These are phyloP conservation scores for Suhomyces anneliseae DNA, from an alignment of 1,139 yeast genomes.

Conservation along the genomic window DNA sequence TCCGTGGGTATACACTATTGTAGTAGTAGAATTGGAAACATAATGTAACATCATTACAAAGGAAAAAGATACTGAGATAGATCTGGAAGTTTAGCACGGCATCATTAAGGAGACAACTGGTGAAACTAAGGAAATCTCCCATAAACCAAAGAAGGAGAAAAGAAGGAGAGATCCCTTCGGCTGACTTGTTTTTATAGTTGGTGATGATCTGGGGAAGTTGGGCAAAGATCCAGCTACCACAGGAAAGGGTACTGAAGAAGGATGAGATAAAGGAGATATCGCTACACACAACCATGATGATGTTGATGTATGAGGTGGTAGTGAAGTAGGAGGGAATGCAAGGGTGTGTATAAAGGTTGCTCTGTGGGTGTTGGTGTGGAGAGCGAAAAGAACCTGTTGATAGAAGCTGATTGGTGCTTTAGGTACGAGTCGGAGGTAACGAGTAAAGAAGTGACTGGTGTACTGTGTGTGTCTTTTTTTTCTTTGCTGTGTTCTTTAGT, in stretches of 20 bases:
- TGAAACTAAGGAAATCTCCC: slow-evolving; percentile 80
- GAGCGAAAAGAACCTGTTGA: too few relatives aligned
- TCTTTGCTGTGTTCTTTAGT: too few relatives aligned
- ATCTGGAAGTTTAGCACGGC: slow-evolving; percentile 76
- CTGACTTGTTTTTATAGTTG: slow-evolving; percentile 74
- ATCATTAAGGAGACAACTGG: slow-evolving; percentile 76
- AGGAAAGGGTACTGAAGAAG: slow-evolving; percentile 35
- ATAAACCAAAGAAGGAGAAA: slow-evolving; percentile 77
- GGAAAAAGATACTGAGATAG: slow-evolving; percentile 70
- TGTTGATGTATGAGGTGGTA: background rate
- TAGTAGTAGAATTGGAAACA: slow-evolving; percentile 81
- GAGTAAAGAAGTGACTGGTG: too few relatives aligned
- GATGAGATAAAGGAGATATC: slow-evolving; percentile 22
- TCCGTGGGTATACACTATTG: slow-evolving; percentile 37
- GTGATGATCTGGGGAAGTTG: slow-evolving; percentile 83
- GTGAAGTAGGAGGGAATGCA: too few relatives aligned
- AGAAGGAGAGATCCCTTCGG: slow-evolving; percentile 81
- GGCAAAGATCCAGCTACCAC: slow-evolving; percentile 74
- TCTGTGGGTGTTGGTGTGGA: too few relatives aligned
- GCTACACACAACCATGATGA: slow-evolving; percentile 2
- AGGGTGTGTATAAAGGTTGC: too few relatives aligned
- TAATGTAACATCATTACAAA: slow-evolving; percentile 68
- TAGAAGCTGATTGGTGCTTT: too few relatives aligned
- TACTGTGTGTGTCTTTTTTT: too few relatives aligned
- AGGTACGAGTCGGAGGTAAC: too few relatives aligned